A percentile compares a stretch with the other conserved stretches of the same genome.
These are phyloP conservation scores for Dalechampia spathulata DNA, from an alignment of 441 rosid genomes.

Conservation along the genomic window DNA sequence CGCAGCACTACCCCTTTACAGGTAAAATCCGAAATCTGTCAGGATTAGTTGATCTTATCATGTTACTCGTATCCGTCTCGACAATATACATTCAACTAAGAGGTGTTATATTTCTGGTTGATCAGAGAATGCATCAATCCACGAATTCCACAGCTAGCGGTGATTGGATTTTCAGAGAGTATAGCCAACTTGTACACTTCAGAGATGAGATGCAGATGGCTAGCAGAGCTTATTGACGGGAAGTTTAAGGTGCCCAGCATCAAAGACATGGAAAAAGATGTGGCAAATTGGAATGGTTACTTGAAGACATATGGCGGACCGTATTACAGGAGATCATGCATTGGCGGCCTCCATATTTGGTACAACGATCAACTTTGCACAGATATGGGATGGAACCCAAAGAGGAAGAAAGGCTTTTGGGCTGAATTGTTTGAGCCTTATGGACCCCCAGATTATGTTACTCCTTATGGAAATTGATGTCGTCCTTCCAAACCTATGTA, in stretches of 20 bases:
- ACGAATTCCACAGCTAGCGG: conserved; percentile 32
- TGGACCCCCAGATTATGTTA: conserved; percentile 26
- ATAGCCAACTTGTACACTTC: conserved; percentile 20
- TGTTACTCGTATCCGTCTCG: neutral
- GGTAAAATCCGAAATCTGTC: conserved; percentile 18
- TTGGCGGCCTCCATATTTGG: conserved; percentile 25
- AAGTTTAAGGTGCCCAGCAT: neutral
- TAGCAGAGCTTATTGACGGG: conserved; percentile 28
- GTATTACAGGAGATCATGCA: conserved; percentile 24
- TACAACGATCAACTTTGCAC: conserved; percentile 46
- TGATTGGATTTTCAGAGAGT: conserved; percentile 33
- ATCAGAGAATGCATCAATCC: conserved; percentile 35
- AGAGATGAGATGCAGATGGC: conserved; percentile 31
- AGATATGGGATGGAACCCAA: conserved; percentile 55
- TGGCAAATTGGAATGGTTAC: conserved; percentile 5
- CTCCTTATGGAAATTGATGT: neutral
- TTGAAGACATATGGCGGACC: conserved; percentile 16
- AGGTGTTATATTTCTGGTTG: neutral
- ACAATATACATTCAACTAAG: too few relatives aligned
- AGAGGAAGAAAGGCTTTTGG: conserved; percentile 37
- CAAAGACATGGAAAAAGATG: conserved; percentile 8
- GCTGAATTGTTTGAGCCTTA: conserved; percentile 46
- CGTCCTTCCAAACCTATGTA: too few relatives aligned
- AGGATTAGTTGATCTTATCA: too few relatives aligned
- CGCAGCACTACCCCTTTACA: conserved; percentile 37